Evolutionary conservation across 345 rosid species (phyloP).

Genomic region (Syzygium jambos): DNA sequence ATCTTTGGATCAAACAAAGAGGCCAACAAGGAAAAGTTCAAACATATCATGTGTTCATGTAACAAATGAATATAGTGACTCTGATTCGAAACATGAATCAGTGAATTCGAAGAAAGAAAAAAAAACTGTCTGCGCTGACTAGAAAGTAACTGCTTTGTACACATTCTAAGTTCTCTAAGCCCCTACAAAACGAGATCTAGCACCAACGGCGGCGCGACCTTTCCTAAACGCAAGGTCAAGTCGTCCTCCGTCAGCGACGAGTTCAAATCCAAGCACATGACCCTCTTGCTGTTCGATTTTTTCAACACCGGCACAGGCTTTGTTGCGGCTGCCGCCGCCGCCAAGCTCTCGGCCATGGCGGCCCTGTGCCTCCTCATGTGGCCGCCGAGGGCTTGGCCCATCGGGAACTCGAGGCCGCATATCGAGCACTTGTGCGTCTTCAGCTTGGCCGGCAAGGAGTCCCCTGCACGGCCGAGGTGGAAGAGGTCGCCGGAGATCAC

Average conservation of each 20-base stretch:
- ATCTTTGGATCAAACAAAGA: not conserved
- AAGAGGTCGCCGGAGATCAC: conserved; percentile 11
- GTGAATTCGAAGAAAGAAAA: not conserved
- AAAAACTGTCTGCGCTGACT: not conserved
- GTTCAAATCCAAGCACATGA: conserved; percentile 56
- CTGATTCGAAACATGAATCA: not conserved
- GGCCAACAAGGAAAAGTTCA: not conserved
- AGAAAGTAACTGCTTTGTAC: not conserved
- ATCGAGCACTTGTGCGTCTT: conserved; percentile 81
- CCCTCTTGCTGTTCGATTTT: conserved; percentile 43
- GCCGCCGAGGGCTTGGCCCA: conserved; percentile 94
- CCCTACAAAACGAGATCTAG: not conserved
- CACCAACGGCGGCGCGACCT: conserved; percentile 4
- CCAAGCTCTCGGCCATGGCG: not conserved
- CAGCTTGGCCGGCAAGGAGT: conserved; percentile 34
- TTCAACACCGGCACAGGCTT: conserved; percentile 41
- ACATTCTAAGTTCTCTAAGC: not conserved
- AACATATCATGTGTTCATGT: not conserved
- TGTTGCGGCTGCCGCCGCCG: not conserved
- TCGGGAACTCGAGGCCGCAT: conserved; percentile 70
- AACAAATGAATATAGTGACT: not conserved
- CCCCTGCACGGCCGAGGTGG: not conserved
- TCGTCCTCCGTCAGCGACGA: conserved; percentile 59
- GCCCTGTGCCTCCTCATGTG: conserved; percentile 88
- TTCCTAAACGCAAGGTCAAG: conserved; percentile 48